phyloP scores from a whole-genome alignment of 2,329 filamentous ascomycete species.

The Fusarium buxicola region DNA sequence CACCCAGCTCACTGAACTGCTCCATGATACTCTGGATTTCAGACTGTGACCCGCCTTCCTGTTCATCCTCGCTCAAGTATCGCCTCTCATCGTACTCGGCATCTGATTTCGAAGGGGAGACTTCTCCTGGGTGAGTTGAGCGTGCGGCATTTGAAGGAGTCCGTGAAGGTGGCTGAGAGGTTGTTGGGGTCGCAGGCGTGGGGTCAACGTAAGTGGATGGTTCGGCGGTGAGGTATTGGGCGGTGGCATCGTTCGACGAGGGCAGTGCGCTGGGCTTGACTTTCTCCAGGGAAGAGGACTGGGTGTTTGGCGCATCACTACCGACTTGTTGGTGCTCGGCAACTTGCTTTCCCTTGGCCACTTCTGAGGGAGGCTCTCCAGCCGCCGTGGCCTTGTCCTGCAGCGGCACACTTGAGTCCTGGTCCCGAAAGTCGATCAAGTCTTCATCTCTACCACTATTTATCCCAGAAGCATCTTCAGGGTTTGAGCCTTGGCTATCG shows the following conservation, averaged over 20 bases:
- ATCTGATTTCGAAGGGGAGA: constrained; percentile 64
- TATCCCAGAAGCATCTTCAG: background rate
- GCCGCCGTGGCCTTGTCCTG: constrained; percentile 8
- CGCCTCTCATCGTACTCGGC: constrained; percentile 69
- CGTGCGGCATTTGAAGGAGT: constrained; percentile 66
- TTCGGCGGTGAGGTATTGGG: constrained; percentile 62
- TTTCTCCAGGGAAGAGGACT: constrained; percentile 62
- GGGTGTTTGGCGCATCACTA: constrained; percentile 44
- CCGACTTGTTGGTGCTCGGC: constrained; percentile 27
- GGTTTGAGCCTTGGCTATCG: constrained; percentile 8
- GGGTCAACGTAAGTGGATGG: constrained; percentile 66
- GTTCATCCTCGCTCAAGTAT: constrained; percentile 70
- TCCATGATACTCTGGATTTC: constrained; percentile 99
- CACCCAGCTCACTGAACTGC: constrained; percentile 84
- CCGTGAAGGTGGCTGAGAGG: constrained; percentile 69
- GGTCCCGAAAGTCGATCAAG: constrained; percentile 41
- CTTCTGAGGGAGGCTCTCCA: constrained; percentile 22
- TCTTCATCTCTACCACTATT: constrained; percentile 20
- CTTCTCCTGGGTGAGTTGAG: constrained; percentile 57
- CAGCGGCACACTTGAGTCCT: constrained; percentile 12
- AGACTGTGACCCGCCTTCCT: constrained; percentile 76
- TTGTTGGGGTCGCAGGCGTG: constrained; percentile 66
- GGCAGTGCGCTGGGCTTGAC: constrained; percentile 59
- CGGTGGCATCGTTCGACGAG: constrained; percentile 50
- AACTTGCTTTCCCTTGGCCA: constrained; percentile 44